phyloP scores from a whole-genome alignment of 495 filamentous ascomycete genomes.

The Penicillium goetzii region DNA sequence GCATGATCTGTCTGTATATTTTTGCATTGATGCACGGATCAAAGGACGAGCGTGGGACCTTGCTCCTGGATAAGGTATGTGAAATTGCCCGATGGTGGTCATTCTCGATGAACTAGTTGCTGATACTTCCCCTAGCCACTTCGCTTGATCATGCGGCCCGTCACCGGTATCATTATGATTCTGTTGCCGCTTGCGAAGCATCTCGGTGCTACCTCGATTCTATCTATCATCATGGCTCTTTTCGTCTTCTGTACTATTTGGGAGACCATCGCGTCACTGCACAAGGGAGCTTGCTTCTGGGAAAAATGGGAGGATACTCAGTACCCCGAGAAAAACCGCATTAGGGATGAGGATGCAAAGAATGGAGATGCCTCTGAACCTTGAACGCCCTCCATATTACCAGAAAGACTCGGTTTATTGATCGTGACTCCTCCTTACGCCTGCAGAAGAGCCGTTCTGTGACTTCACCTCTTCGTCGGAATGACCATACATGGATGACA shows the following conservation, averaged over 20 bases:
- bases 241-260: slow-evolving; percentile 37
- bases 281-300: slow-evolving; percentile 34
- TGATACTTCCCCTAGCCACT: slow-evolving; percentile 22
- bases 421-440: not conserved
- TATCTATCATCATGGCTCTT: slow-evolving; percentile 42
- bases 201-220: slow-evolving; percentile 30
- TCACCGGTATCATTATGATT: slow-evolving; percentile 36
- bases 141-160: slow-evolving; percentile 40
- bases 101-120: not conserved
- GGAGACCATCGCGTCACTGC: slow-evolving; percentile 41
- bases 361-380: not conserved
- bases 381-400: not conserved
- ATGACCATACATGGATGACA: not conserved
- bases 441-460: not conserved
- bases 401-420: no score
- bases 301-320: slow-evolving; percentile 39
- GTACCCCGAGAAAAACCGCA: slow-evolving; percentile 29
- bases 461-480: not conserved
- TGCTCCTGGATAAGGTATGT: slow-evolving; percentile 38
- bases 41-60: slow-evolving; percentile 31
- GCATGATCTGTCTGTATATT: slow-evolving; percentile 41
- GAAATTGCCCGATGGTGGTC: no score
- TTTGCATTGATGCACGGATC: slow-evolving; percentile 40
- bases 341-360: not conserved
- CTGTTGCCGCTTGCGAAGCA: slow-evolving; percentile 35